Conservation (phyloP, 192 early-diverging fungal genomes). For the Spizellomyces punctatus region DNA sequence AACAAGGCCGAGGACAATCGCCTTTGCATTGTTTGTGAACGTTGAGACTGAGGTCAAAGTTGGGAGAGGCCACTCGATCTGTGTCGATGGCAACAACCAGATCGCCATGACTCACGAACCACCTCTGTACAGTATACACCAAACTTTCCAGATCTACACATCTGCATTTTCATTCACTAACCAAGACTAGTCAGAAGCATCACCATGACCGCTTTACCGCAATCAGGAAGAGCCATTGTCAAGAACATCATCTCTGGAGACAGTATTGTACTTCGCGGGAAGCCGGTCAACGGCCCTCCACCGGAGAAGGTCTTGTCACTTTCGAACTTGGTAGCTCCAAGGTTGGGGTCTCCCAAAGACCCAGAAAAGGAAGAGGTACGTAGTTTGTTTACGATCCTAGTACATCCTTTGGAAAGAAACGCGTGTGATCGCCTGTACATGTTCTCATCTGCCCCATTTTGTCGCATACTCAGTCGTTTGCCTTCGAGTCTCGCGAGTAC, state of each 20-base stretch:
- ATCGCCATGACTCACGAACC: too few species aligned
- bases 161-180: too few species aligned
- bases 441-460: background rate
- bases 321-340: conserved; percentile 79
- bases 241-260: conserved; percentile 93
- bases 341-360: conserved; percentile 74
- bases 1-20: too few species aligned
- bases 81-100: too few species aligned
- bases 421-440: background rate
- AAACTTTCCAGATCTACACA: too few species aligned
- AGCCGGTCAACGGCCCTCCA: conserved; percentile 79
- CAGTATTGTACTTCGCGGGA: conserved; percentile 85
- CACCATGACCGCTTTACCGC: conserved; percentile 31
- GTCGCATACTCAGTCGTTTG: conserved; percentile 32
- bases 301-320: conserved; percentile 84
- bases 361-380: conserved; percentile 83
- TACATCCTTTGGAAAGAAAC: background rate
- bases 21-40: too few species aligned
- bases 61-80: too few species aligned
- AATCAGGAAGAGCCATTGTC: conserved; percentile 66
- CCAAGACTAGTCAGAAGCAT: background rate
- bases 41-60: too few species aligned
- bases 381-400: background rate
- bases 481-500: conserved; percentile 87
- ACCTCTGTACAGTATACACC: too few species aligned